Conservation (phyloP, 2,329 filamentous ascomycete genomes). For the Didymosphaeria variabile region DNA sequence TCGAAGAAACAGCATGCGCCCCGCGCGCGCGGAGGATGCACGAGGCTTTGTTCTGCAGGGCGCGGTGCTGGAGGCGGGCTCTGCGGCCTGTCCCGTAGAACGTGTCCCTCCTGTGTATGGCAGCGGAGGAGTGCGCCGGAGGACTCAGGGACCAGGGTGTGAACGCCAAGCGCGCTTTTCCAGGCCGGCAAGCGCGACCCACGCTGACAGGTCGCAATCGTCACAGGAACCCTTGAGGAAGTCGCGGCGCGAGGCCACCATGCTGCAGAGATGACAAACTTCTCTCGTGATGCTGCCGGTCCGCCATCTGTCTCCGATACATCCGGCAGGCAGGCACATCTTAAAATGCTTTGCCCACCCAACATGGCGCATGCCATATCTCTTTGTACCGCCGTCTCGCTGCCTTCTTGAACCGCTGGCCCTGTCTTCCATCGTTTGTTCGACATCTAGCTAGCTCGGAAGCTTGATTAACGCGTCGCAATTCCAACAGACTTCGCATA, state of each 20-base stretch:
- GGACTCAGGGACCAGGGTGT: neutral
- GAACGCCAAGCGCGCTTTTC: neutral
- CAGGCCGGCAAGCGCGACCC: conserved; percentile 15
- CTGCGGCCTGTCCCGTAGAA: neutral
- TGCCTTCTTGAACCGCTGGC: conserved; percentile 15
- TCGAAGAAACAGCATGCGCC: neutral
- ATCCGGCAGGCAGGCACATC: conserved; percentile 32
- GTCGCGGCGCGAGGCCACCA: conserved; percentile 30
- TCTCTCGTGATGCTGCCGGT: conserved; percentile 29
- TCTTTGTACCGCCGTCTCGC: conserved; percentile 7
- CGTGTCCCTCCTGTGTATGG: neutral
- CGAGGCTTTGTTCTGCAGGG: neutral
- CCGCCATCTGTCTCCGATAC: conserved; percentile 30
- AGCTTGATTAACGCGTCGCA: conserved; percentile 1
- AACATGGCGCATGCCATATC: conserved; percentile 15
- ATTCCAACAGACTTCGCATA: neutral
- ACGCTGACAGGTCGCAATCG: conserved; percentile 14
- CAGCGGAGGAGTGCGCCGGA: neutral
- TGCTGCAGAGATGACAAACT: conserved; percentile 35
- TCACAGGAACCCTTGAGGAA: conserved; percentile 20
- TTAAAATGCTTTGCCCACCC: conserved; percentile 16
- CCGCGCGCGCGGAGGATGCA: neutral
- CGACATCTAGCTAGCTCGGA: conserved; percentile 7
- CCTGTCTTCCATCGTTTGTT: conserved; percentile 15
- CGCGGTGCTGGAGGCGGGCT: neutral